Evolutionary conservation across 2,329 filamentous ascomycete species (phyloP).

Genomic region (Trichoderma sp.): DNA sequence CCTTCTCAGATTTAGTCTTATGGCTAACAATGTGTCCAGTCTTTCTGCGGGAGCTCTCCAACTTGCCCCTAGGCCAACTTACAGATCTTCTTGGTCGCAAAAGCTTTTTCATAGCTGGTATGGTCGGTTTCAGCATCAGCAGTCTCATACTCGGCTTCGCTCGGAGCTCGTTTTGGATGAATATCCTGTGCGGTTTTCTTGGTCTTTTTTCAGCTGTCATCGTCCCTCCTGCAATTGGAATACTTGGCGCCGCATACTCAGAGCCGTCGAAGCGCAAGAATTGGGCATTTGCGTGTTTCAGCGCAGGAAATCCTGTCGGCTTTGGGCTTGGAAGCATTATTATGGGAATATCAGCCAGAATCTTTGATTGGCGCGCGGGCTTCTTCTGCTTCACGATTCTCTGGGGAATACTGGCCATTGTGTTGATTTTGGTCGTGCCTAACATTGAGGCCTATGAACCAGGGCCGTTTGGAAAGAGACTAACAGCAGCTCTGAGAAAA

Average conservation of each 20-base stretch:
- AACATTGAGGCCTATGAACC: not conserved
- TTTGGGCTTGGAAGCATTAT: not conserved
- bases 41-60: not conserved
- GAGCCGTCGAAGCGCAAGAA: not conserved
- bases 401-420: not conserved
- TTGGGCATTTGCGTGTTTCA: not conserved
- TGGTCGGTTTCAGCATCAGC: not conserved
- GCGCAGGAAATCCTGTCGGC: not conserved
- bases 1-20: no score
- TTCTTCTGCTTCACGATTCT: not conserved
- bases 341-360: not conserved
- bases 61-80: not conserved
- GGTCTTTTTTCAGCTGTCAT: not conserved
- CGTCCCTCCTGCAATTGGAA: not conserved
- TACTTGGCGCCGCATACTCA: not conserved
- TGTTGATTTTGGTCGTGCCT: not conserved
- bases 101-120: not conserved
- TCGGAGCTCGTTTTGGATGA: not conserved
- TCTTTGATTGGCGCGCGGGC: not conserved
- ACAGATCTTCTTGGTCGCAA: not conserved
- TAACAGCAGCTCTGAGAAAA: not conserved
- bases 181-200: not conserved
- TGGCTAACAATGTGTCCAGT: not conserved
- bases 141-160: not conserved
- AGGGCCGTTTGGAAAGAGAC: not conserved